Evolutionary conservation across 2,329 filamentous ascomycete genomes (phyloP).

Genomic region (Verticillium nonalfalfae): DNA sequence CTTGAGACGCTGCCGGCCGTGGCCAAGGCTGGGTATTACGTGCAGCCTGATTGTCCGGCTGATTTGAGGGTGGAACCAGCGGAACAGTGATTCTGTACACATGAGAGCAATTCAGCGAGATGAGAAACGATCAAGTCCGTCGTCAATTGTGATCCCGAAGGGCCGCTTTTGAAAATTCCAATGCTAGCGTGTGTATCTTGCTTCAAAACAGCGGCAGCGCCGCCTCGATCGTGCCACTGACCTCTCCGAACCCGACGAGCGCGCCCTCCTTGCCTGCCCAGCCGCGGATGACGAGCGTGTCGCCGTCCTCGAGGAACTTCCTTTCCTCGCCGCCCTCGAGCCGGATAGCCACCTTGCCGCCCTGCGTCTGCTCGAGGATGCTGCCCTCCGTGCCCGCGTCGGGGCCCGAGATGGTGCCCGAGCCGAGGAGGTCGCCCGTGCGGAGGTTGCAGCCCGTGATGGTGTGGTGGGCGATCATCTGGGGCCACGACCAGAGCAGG

Average conservation of each 20-base stretch:
- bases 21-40: slow-evolving; percentile 43
- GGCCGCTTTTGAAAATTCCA: background rate
- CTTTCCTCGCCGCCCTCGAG: slow-evolving; percentile 61
- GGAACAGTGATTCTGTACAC: too few relatives aligned
- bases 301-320: slow-evolving; percentile 68
- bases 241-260: slow-evolving; percentile 74
- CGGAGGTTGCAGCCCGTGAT: slow-evolving; percentile 70
- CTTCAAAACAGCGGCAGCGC: slow-evolving; percentile 22
- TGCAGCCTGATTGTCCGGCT: slow-evolving; percentile 41
- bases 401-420: slow-evolving; percentile 67
- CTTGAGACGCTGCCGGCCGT: slow-evolving; percentile 44
- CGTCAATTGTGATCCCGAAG: background rate
- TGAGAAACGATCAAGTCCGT: background rate
- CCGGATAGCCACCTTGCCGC: slow-evolving; percentile 58
- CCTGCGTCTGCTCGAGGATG: slow-evolving; percentile 64
- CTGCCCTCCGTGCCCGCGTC: slow-evolving; percentile 60
- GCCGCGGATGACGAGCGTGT: slow-evolving; percentile 61
- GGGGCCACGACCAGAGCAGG: slow-evolving; percentile 73
- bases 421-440: slow-evolving; percentile 69
- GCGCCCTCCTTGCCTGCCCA: slow-evolving; percentile 57
- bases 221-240: slow-evolving; percentile 51
- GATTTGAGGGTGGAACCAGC: slow-evolving; percentile 8
- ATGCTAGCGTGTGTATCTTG: background rate
- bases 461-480: slow-evolving; percentile 79
- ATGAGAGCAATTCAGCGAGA: too few relatives aligned